Conservation (phyloP, 139 green algal species). For the Spirogloea muscicola region DNA sequence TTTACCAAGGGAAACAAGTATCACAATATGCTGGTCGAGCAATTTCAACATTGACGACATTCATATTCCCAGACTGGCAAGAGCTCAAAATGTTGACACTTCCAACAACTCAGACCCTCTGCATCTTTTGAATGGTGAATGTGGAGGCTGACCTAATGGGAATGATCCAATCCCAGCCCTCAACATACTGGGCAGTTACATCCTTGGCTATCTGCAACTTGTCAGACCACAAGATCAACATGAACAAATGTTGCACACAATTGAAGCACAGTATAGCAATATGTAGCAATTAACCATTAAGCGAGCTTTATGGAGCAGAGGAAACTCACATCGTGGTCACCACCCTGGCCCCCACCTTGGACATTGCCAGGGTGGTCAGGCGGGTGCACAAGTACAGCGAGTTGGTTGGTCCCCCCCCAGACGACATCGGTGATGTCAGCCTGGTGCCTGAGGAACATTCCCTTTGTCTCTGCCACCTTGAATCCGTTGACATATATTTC, state of each 20-base stretch:
- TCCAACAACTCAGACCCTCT: too few species aligned
- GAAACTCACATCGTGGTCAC: slow-evolving; percentile 39
- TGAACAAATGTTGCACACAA: too few species aligned
- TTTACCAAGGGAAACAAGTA: too few species aligned
- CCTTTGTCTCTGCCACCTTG: slow-evolving; percentile 9
- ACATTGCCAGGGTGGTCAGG: slow-evolving; percentile 47
- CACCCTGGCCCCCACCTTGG: slow-evolving; percentile 46
- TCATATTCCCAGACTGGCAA: too few species aligned
- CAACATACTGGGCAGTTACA: slow-evolving; percentile 50
- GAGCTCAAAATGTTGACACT: too few species aligned
- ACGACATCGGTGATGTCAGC: slow-evolving; percentile 40
- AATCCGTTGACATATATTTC: slow-evolving; percentile 37
- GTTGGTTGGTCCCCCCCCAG: slow-evolving; percentile 14
- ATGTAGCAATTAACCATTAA: too few species aligned
- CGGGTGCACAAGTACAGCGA: slow-evolving; percentile 45
- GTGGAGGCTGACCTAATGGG: slow-evolving; percentile 35
- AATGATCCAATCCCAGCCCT: slow-evolving; percentile 51
- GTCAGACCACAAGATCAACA: too few species aligned
- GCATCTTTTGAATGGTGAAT: too few species aligned
- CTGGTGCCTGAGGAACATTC: slow-evolving; percentile 47
- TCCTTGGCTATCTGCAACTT: slow-evolving; percentile 52
- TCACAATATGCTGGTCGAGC: too few species aligned
- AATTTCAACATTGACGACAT: too few species aligned
- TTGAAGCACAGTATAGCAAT: too few species aligned
- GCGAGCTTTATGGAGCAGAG: too few species aligned